Evolutionary conservation across 2,329 filamentous ascomycete species (phyloP).

Genomic region (Xylaria sp.): DNA sequence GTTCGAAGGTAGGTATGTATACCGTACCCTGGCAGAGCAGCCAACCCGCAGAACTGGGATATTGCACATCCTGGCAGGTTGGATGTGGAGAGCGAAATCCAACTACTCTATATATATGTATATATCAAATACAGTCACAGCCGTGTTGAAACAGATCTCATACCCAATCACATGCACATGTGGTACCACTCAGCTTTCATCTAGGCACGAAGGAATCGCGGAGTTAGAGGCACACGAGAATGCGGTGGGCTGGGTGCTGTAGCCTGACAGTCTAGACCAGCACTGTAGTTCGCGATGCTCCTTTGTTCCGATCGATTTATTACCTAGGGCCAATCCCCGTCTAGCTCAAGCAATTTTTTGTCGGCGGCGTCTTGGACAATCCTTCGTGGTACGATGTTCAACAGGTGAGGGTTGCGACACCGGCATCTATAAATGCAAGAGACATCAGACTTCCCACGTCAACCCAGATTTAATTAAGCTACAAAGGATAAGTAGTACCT

Average conservation of each 20-base stretch:
- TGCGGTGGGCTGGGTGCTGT: neutral
- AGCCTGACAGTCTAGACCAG: neutral
- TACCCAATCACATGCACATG: neutral
- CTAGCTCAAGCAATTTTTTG: slow-evolving; percentile 2
- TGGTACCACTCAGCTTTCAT: neutral
- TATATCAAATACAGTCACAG: slow-evolving; percentile 6
- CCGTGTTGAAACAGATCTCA: slow-evolving; percentile 1
- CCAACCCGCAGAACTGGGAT: slow-evolving; percentile 23
- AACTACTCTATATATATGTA: too few species aligned
- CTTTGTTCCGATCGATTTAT: neutral
- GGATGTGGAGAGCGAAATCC: slow-evolving; percentile 21
- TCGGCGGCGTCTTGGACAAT: neutral
- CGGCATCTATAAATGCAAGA: neutral
- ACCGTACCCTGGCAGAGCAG: slow-evolving; percentile 24
- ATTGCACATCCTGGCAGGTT: neutral
- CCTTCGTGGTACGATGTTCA: slow-evolving; percentile 20
- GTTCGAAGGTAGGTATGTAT: neutral
- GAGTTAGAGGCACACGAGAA: slow-evolving; percentile 6
- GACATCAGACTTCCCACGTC: neutral
- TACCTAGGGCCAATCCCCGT: neutral
- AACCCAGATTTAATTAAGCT: neutral
- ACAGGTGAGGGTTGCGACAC: slow-evolving; percentile 13
- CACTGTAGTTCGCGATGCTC: neutral
- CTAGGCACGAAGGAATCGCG: neutral
- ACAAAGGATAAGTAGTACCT: too few species aligned